Percentiles rank a stretch among this genome's conserved stretches.
Evolutionary conservation across 257 asterid species (phyloP).

Genomic region (Solanum okadae): DNA sequence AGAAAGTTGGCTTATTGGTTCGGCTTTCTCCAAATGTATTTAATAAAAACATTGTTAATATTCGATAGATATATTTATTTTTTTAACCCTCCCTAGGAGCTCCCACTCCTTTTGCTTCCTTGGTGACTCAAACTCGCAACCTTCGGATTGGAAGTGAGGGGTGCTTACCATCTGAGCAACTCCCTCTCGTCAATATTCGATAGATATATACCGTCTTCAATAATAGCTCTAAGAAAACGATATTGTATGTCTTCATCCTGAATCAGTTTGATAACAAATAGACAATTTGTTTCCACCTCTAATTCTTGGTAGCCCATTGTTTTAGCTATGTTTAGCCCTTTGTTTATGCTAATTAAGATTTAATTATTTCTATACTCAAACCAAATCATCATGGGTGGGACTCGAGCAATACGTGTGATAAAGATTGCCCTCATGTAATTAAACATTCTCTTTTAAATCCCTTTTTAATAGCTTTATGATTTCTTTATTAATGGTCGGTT

Average conservation of each 20-base stretch:
- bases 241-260: neutral
- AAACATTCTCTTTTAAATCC: constrained; percentile 5
- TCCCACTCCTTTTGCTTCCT: too few relatives aligned
- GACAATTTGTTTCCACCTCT: neutral
- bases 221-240: neutral
- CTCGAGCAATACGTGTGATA: neutral
- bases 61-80: neutral
- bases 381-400: neutral
- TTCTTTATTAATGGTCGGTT: constrained; percentile 43
- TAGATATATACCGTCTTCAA: neutral
- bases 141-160: too few relatives aligned
- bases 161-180: too few relatives aligned
- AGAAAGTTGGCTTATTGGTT: neutral
- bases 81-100: too few relatives aligned
- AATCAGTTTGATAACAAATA: neutral
- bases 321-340: neutral
- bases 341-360: neutral
- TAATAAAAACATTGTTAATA: neutral
- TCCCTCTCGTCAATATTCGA: neutral
- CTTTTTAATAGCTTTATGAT: constrained; percentile 12
- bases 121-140: too few relatives aligned
- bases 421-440: constrained; percentile 8
- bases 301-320: neutral
- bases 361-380: neutral
- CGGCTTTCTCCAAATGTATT: neutral